phyloP scores from a whole-genome alignment of 2,329 filamentous ascomycete species.

The Aspergillus sp. region DNA sequence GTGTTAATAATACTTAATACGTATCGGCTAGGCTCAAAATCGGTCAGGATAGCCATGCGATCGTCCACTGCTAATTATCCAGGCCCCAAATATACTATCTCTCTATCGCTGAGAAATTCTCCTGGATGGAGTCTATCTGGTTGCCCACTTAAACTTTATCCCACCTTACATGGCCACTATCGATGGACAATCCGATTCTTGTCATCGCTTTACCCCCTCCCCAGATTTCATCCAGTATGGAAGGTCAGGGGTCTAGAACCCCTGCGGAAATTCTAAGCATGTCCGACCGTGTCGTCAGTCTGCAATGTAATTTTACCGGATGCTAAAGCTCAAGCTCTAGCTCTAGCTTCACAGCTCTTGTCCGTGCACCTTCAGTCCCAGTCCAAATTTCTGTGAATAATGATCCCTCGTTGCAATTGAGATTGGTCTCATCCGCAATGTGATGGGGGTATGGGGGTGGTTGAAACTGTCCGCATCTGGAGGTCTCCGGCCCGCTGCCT shows the following conservation, averaged over 20 bases:
- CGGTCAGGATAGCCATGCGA: neutral
- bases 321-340: neutral
- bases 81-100: neutral
- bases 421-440: neutral
- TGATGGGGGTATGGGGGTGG: too few relatives aligned
- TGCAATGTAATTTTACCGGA: neutral
- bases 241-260: neutral
- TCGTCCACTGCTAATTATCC: too few relatives aligned
- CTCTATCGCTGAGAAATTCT: neutral
- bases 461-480: conserved; percentile 10
- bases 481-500: conserved; percentile 23
- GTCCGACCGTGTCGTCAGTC: neutral
- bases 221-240: neutral
- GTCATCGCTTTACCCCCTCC: neutral
- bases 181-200: neutral
- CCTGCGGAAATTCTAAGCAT: neutral
- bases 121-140: neutral
- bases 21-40: neutral
- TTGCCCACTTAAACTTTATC: neutral
- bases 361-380: neutral
- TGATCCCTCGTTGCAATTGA: neutral
- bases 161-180: neutral
- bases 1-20: neutral
- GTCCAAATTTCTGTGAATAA: neutral
- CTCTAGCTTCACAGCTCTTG: too few relatives aligned